phyloP scores from a whole-genome alignment of 1,284 basidiomycete genomes.

The Trichosporon sp. region DNA sequence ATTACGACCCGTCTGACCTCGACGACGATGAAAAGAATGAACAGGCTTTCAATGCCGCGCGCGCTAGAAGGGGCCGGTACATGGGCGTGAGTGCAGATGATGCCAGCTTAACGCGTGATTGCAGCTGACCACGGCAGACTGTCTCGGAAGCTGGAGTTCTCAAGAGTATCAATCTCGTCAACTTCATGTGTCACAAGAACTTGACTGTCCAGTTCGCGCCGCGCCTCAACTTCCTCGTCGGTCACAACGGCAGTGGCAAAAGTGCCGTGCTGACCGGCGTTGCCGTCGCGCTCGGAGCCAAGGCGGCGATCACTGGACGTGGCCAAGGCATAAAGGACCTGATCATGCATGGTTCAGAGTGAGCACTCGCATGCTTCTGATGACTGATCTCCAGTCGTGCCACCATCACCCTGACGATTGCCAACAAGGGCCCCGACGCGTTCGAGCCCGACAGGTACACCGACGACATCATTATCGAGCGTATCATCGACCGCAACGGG shows the following conservation, averaged over 20 bases:
- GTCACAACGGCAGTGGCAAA: slow-evolving; percentile 73
- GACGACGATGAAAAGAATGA: slow-evolving; percentile 21
- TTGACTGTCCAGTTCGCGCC: slow-evolving; percentile 76
- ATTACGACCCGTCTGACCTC: slow-evolving; percentile 12
- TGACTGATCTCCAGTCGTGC: slow-evolving; percentile 54
- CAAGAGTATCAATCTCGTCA: slow-evolving; percentile 74
- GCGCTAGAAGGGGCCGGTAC: neutral
- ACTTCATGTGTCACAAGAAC: slow-evolving; percentile 95
- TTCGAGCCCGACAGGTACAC: slow-evolving; percentile 79
- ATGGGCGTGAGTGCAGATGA: neutral
- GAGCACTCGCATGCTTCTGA: slow-evolving; percentile 32
- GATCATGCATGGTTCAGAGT: slow-evolving; percentile 80
- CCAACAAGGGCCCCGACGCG: slow-evolving; percentile 85
- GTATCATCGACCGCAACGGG: slow-evolving; percentile 72
- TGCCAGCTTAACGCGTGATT: neutral
- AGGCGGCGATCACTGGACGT: slow-evolving; percentile 81
- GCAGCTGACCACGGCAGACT: slow-evolving; percentile 51
- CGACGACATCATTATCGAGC: slow-evolving; percentile 76
- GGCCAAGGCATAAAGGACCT: slow-evolving; percentile 82
- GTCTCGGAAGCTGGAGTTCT: slow-evolving; percentile 82
- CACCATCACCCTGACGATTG: slow-evolving; percentile 72
- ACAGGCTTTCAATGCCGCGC: neutral
- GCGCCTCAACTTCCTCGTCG: slow-evolving; percentile 96
- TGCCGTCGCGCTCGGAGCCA: slow-evolving; percentile 88
- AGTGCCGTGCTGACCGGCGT: slow-evolving; percentile 91